These are phyloP conservation scores for Allantophomopsis lycopodina DNA, from an alignment of 2,329 filamentous ascomycete species.

Conservation along the genomic window DNA sequence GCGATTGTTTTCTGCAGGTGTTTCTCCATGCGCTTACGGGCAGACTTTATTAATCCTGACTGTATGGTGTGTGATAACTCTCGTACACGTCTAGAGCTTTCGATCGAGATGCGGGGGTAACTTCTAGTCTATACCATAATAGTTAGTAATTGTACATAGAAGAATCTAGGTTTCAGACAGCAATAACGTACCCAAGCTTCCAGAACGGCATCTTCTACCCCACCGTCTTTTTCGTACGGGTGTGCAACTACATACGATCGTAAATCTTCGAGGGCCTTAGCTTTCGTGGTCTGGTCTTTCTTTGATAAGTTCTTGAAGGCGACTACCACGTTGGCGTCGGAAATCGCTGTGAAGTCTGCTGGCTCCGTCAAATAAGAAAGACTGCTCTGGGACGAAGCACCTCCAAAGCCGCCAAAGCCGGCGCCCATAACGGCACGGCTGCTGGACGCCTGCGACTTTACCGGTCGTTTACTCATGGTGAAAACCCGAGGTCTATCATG, in stretches of 20 bases:
- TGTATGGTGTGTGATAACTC: conserved; percentile 74
- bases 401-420: conserved; percentile 14
- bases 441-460: conserved; percentile 19
- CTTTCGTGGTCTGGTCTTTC: conserved; percentile 84
- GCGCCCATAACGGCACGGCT: conserved; percentile 16
- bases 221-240: conserved; percentile 38
- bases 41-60: conserved; percentile 41
- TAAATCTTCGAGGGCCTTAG: conserved; percentile 81
- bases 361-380: conserved; percentile 84
- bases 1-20: conserved; percentile 66
- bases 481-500: conserved; percentile 5
- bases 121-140: conserved; percentile 54
- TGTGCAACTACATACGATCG: conserved; percentile 45
- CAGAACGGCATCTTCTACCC: conserved; percentile 68
- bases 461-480: conserved; percentile 15
- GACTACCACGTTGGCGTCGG: conserved; percentile 70
- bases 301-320: conserved; percentile 89
- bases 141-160: conserved; percentile 13
- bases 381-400: conserved; percentile 26
- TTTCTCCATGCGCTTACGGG: conserved; percentile 72
- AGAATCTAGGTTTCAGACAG: too few relatives aligned
- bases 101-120: conserved; percentile 82
- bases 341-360: conserved; percentile 64
- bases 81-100: conserved; percentile 75
- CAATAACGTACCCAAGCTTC: conserved; percentile 65